Conservation (phyloP, 2,329 filamentous ascomycete species). For the Pyricularia pennisetigena region DNA sequence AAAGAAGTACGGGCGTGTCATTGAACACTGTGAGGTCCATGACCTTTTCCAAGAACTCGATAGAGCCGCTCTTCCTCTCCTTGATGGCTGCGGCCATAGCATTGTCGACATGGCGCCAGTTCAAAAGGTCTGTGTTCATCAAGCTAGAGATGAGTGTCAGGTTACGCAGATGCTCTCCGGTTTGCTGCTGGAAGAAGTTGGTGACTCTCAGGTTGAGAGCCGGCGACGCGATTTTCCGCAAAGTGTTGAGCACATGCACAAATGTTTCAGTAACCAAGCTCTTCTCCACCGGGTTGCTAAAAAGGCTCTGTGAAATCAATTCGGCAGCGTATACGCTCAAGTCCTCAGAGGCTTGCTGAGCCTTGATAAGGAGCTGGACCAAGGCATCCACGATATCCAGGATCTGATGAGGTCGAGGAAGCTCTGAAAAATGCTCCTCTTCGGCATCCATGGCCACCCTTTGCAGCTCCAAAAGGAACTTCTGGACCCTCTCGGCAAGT, state of each 20-base stretch:
- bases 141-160: conserved; percentile 48
- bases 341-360: conserved; percentile 50
- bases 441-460: conserved; percentile 40
- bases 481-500: conserved; percentile 45
- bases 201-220: conserved; percentile 45
- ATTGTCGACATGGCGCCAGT: conserved; percentile 57
- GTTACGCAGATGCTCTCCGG: conserved; percentile 44
- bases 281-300: conserved; percentile 39
- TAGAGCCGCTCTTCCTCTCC: conserved; percentile 58
- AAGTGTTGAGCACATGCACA: conserved; percentile 50
- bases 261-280: conserved; percentile 50
- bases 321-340: conserved; percentile 49
- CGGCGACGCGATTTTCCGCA: conserved; percentile 49
- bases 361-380: conserved; percentile 53
- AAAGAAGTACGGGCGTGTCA: conserved; percentile 66
- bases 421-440: conserved; percentile 50
- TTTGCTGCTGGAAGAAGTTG: conserved; percentile 45
- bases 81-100: conserved; percentile 65
- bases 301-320: conserved; percentile 47
- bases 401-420: conserved; percentile 48
- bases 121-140: conserved; percentile 49
- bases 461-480: conserved; percentile 47
- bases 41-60: conserved; percentile 73
- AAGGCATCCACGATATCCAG: conserved; percentile 54
- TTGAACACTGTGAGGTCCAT: conserved; percentile 71